Percentiles rank a stretch among this genome's conserved stretches.
Evolutionary conservation across 2,329 filamentous ascomycete species (phyloP).

Genomic region (Pseudogymnoascus sp.): DNA sequence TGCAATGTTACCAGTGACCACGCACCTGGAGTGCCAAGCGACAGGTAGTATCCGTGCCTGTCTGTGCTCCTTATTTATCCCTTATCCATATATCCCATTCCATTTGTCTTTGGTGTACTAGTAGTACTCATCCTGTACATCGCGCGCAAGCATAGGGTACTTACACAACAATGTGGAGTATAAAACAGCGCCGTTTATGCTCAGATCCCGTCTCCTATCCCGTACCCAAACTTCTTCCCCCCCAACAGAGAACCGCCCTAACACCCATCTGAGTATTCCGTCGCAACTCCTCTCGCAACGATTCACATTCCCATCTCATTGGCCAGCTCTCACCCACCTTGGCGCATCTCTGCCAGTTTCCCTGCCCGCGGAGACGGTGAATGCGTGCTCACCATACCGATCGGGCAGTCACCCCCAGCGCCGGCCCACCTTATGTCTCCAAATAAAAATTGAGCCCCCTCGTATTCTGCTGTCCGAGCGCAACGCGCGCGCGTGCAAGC

Average conservation of each 20-base stretch:
- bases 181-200: not conserved
- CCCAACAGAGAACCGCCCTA: not conserved
- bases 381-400: not conserved
- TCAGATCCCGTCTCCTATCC: not conserved
- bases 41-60: not conserved
- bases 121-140: not conserved
- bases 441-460: not conserved
- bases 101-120: not conserved
- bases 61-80: not conserved
- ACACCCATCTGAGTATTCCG: not conserved
- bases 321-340: not conserved
- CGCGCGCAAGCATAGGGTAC: not conserved
- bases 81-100: not conserved
- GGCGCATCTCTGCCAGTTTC: not conserved
- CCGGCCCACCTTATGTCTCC: not conserved
- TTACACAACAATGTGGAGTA: not conserved
- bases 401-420: not conserved
- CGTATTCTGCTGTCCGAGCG: not conserved
- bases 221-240: constrained; percentile 2
- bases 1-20: constrained; percentile 7
- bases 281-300: not conserved
- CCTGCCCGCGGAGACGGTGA: not conserved
- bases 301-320: not conserved
- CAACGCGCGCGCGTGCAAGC: not conserved
- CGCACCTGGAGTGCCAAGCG: constrained; percentile 1